Percentiles rank a stretch among this genome's conserved stretches.
Conservation (phyloP, 2,329 filamentous ascomycete genomes). For the Onygenales sp. region DNA sequence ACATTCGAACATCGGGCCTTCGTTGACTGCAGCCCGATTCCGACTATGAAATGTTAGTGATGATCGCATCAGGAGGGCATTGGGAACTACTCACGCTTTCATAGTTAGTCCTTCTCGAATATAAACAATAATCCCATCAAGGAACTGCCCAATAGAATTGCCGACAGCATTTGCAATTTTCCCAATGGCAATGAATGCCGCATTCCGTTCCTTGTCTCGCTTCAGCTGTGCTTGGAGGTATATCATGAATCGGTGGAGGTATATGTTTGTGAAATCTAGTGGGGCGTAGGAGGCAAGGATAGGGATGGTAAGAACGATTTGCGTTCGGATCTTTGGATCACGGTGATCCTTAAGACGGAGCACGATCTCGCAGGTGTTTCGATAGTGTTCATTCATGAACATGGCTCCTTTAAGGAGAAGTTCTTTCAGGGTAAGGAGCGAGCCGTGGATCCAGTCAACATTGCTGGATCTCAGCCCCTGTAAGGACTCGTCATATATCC, state of each 20-base stretch:
- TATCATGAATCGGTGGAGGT: slow-evolving; percentile 94
- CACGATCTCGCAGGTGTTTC: slow-evolving; percentile 85
- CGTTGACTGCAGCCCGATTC: slow-evolving; percentile 48
- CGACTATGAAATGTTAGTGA: slow-evolving; percentile 33
- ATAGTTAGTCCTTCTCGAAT: slow-evolving; percentile 82
- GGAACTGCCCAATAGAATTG: slow-evolving; percentile 86
- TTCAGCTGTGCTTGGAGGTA: slow-evolving; percentile 90
- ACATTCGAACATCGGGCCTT: slow-evolving; percentile 84
- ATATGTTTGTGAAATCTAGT: slow-evolving; percentile 74
- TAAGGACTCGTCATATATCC: slow-evolving; percentile 80
- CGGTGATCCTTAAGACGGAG: slow-evolving; percentile 87
- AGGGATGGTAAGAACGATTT: slow-evolving; percentile 84
- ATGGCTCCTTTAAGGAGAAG: slow-evolving; percentile 90
- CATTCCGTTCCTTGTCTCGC: slow-evolving; percentile 86
- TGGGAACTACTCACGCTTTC: slow-evolving; percentile 49
- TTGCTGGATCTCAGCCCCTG: slow-evolving; percentile 70
- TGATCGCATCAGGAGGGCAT: slow-evolving; percentile 4
- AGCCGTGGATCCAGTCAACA: slow-evolving; percentile 87
- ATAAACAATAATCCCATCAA: slow-evolving; percentile 88
- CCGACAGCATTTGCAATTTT: slow-evolving; percentile 95
- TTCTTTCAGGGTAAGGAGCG: slow-evolving; percentile 83
- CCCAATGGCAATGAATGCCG: slow-evolving; percentile 90
- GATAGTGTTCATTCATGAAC: slow-evolving; percentile 97
- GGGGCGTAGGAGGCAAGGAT: slow-evolving; percentile 89
- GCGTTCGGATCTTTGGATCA: slow-evolving; percentile 76